Base-by-base conservation (phyloP, 305 asterid genomes). In the Fraxinus xanthoxyloides region DNA sequence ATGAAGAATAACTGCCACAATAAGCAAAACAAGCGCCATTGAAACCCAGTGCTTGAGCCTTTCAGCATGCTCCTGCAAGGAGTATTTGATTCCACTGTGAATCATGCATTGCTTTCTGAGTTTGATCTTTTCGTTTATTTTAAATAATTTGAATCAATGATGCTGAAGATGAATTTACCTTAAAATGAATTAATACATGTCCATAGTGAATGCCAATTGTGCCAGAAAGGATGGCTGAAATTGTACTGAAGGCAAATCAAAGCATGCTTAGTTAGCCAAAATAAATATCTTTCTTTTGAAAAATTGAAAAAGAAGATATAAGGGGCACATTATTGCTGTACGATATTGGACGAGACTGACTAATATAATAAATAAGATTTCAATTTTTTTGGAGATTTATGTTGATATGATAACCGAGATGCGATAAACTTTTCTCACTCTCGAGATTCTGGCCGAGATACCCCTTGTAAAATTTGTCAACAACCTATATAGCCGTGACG, bases 31-130 rank as follows among this genome's bases (percentile, higher is more conserved):
- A 67, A 91, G 72, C 5, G 91, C 98, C 96, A 92, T 89, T 19
- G 97, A 90, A 31, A 89, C 87, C 97, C 97, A 95, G 30, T 93
- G 98, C 87, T 92, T 93, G 51, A 95, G 93, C 90, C 98, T 90
- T 72, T 95, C 97, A 59, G 69, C 88, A 88, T 95, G 97, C 26
- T 90, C 92, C 98, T 93, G 85, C 85, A 83, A 69, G 23, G 56
- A 17, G 59, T 56, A 79, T 23, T 26, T 46, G 72, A 72, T 36
- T 12, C 51, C 5, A 35, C 26, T 19, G 4, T 32, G 72, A 75
- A 79, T 28, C 15, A 72, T 51, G 70, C 63, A 73, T 61, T 61
- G 23, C 32, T 7, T 21, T 61, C 31, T 61, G 19, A 65, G 35
- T 65, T 65, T 65, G 36, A 65, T 65, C 35, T 3, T 28, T 28